Conservation (phyloP, 148 eudicot genomes). For the Nyssa sinensis region DNA sequence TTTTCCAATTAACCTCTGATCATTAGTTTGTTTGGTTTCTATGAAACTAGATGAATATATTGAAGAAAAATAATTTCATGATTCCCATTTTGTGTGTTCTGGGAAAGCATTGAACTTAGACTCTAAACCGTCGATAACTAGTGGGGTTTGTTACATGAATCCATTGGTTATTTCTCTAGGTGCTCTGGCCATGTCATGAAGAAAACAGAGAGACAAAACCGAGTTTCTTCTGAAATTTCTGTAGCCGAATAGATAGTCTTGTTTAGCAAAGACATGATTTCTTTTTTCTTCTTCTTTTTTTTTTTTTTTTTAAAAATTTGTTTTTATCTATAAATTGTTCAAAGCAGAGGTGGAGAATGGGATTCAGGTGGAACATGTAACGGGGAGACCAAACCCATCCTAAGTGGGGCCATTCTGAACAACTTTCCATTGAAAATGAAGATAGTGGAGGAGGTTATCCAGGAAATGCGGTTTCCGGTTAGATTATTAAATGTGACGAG, state of each 20-base stretch:
- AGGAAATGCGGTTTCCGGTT: conserved; percentile 64
- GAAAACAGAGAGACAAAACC: background rate
- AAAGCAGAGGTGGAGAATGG: conserved; percentile 94
- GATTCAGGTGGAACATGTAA: conserved; percentile 92
- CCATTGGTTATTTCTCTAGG: background rate
- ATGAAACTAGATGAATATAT: background rate
- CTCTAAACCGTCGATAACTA: background rate
- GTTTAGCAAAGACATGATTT: background rate
- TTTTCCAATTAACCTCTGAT: background rate
- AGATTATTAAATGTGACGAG: conserved; percentile 67
- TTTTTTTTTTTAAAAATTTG: background rate
- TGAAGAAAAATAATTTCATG: background rate
- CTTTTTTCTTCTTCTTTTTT: background rate
- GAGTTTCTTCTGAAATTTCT: background rate
- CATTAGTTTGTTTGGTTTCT: background rate
- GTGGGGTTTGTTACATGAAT: background rate
- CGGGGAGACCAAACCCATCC: conserved; percentile 72
- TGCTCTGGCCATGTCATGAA: background rate
- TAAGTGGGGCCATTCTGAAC: conserved; percentile 48
- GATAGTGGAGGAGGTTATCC: conserved; percentile 72
- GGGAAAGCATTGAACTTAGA: background rate
- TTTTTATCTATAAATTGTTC: background rate
- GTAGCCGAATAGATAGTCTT: no score
- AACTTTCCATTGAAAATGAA: conserved; percentile 84
- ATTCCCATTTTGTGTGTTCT: background rate